Conservation (phyloP, 345 rosid species). For the Triadica sebifera region DNA sequence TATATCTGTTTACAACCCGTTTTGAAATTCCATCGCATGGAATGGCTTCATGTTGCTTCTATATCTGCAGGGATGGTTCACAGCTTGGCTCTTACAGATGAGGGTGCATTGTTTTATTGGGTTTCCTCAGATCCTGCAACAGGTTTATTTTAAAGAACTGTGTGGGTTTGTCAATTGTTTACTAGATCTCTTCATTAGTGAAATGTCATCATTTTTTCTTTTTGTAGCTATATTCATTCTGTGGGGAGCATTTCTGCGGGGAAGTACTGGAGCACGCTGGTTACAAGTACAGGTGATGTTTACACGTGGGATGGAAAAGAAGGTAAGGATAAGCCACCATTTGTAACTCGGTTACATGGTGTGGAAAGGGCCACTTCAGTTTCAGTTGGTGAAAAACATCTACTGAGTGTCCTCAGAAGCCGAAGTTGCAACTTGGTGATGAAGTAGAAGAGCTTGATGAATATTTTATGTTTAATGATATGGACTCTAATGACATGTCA, state of each 20-base stretch:
- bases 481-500: conserved; percentile 35
- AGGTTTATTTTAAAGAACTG: conserved; percentile 47
- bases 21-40: conserved; percentile 80
- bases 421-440: conserved; percentile 32
- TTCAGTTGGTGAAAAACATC: conserved; percentile 94
- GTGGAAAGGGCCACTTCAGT: conserved; percentile 82
- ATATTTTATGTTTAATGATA: conserved; percentile 54
- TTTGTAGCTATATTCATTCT: conserved; percentile 53
- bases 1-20: too few species aligned
- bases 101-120: conserved; percentile 93
- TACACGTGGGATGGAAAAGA: conserved; percentile 91
- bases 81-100: conserved; percentile 86
- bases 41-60: conserved; percentile 66
- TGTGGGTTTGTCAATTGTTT: background rate
- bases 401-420: conserved; percentile 41
- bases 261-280: conserved; percentile 89
- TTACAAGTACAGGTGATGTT: conserved; percentile 83
- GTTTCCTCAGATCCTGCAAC: conserved; percentile 85
- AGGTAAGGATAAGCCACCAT: conserved; percentile 51
- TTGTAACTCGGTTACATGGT: conserved; percentile 68
- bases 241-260: conserved; percentile 82
- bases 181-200: background rate
- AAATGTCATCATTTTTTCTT: conserved; percentile 1
- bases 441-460: conserved; percentile 59
- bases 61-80: conserved; percentile 93